Conservation (phyloP, 1,284 basidiomycete genomes). For the Ceratobasidium theobromae region DNA sequence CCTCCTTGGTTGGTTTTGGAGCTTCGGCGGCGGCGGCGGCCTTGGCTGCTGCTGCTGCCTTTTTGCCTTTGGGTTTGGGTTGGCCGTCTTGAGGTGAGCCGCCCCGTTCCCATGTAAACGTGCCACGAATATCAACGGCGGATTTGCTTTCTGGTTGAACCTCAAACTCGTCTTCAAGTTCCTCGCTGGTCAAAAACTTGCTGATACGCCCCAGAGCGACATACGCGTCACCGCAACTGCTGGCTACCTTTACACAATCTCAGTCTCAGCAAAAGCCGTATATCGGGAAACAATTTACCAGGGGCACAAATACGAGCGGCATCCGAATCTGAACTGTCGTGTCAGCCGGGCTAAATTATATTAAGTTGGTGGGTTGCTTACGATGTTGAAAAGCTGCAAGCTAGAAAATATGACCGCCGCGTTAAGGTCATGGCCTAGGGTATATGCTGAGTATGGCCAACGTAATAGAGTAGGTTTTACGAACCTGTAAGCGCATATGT, state of each 20-base stretch:
- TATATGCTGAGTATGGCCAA: conserved; percentile 51
- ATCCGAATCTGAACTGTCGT: conserved; percentile 5
- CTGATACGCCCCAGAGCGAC: conserved; percentile 63
- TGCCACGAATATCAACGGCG: conserved; percentile 62
- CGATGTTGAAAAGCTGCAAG: conserved; percentile 72
- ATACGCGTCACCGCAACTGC: conserved; percentile 53
- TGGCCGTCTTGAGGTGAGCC: conserved; percentile 33
- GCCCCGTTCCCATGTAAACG: conserved; percentile 68
- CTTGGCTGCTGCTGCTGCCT: conserved; percentile 34
- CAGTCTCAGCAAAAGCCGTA: neutral
- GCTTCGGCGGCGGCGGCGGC: conserved; percentile 27
- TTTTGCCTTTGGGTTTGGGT: conserved; percentile 39
- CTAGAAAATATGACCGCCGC: conserved; percentile 73
- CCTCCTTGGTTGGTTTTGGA: conserved; percentile 32
- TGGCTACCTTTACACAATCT: neutral
- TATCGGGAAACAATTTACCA: neutral
- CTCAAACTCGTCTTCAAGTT: conserved; percentile 55
- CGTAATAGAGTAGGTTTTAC: neutral
- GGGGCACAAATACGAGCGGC: conserved; percentile 27
- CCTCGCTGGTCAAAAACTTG: conserved; percentile 64
- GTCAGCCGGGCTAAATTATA: neutral
- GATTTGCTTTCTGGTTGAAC: conserved; percentile 47
- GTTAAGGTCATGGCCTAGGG: conserved; percentile 63
- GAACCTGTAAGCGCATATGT: conserved; percentile 17
- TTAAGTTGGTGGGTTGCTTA: conserved; percentile 37